Evolutionary conservation across 805 yeast species (phyloP).

Genomic region (Candida ficus): DNA sequence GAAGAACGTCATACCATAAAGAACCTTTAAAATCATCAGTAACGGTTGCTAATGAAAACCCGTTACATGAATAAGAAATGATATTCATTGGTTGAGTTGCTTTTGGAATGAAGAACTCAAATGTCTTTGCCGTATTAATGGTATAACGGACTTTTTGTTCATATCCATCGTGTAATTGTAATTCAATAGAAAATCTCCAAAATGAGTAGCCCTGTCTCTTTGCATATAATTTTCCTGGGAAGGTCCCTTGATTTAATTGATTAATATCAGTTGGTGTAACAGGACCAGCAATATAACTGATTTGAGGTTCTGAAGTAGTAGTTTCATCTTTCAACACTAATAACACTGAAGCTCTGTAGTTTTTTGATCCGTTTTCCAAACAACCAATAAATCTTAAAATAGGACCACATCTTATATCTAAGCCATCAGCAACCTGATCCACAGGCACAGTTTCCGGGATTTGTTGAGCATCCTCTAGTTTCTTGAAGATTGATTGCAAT

Average conservation of each 20-base stretch:
- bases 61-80: constrained; percentile 84
- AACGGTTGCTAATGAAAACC: constrained; percentile 73
- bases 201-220: constrained; percentile 46
- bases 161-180: constrained; percentile 34
- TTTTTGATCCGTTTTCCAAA: constrained; percentile 40
- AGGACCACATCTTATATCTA: constrained; percentile 70
- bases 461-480: constrained; percentile 7
- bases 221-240: constrained; percentile 41
- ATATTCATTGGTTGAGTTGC: constrained; percentile 66
- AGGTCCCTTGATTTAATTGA: constrained; percentile 34
- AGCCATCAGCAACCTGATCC: constrained; percentile 18
- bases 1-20: constrained; percentile 81
- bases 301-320: constrained; percentile 33
- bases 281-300: constrained; percentile 26
- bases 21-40: constrained; percentile 65
- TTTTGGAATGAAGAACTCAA: constrained; percentile 68
- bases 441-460: constrained; percentile 11
- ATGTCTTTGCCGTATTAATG: constrained; percentile 46
- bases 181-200: constrained; percentile 57
- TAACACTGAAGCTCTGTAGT: constrained; percentile 66
- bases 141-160: constrained; percentile 65
- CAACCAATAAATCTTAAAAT: constrained; percentile 62
- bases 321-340: constrained; percentile 43
- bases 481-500: constrained; percentile 1
- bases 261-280: constrained; percentile 11